These are phyloP conservation scores for Verticillium alfalfae DNA, from an alignment of 2,329 filamentous ascomycete genomes.

Conservation along the genomic window DNA sequence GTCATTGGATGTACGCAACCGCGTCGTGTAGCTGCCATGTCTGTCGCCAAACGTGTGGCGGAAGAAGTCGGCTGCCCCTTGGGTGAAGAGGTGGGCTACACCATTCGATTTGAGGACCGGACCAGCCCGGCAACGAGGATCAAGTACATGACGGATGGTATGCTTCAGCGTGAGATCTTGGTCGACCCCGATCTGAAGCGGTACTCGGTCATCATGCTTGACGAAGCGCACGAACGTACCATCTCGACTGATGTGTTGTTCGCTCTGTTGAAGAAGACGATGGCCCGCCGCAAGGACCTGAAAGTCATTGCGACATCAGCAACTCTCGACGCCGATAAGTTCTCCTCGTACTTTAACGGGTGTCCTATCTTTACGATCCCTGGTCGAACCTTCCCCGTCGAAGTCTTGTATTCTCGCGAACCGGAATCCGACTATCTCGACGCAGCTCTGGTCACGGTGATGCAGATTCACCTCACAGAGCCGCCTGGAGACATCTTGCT, in stretches of 20 bases:
- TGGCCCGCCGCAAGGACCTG: conserved; percentile 79
- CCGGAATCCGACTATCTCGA: conserved; percentile 96
- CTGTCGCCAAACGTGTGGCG: conserved; percentile 91
- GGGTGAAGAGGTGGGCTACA: conserved; percentile 92
- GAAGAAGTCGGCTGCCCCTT: conserved; percentile 91
- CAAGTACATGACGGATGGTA: conserved; percentile 99
- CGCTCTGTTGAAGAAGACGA: conserved; percentile 85
- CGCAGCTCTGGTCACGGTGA: conserved; percentile 88
- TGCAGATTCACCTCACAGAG: conserved; percentile 96
- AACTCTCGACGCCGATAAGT: conserved; percentile 95
- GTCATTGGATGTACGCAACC: conserved; percentile 97
- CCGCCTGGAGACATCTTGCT: conserved; percentile 91
- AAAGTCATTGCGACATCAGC: conserved; percentile 96
- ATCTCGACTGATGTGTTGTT: conserved; percentile 96
- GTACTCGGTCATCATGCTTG: conserved; percentile 96
- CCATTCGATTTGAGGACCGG: conserved; percentile 94
- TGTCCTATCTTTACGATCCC: conserved; percentile 97
- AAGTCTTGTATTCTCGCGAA: conserved; percentile 91
- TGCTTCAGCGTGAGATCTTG: conserved; percentile 92
- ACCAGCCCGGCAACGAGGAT: conserved; percentile 85
- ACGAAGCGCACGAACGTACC: conserved; percentile 96
- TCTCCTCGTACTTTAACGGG: conserved; percentile 91
- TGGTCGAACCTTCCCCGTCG: conserved; percentile 89
- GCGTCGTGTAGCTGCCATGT: conserved; percentile 95
- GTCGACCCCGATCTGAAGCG: conserved; percentile 82